Conservation (phyloP, 768 basidiomycete genomes). For the Boletus rufocinnamomeus region DNA sequence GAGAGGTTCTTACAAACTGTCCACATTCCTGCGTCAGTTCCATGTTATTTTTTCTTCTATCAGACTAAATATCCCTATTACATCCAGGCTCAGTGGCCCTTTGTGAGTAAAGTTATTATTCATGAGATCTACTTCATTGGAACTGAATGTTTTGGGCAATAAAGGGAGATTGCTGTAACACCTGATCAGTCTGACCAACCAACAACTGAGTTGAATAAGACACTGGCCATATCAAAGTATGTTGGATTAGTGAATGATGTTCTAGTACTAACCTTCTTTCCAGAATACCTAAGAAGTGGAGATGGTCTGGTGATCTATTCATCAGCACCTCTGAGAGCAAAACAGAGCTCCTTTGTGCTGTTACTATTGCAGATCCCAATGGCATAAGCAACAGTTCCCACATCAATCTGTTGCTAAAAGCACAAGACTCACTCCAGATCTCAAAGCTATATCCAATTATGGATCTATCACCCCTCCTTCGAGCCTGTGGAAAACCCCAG, state of each 20-base stretch:
- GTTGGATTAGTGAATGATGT: conserved; percentile 1
- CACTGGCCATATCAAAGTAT: conserved; percentile 29
- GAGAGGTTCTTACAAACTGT: conserved; percentile 31
- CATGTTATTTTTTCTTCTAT: not conserved
- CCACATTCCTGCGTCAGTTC: conserved; percentile 29
- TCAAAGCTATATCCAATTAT: conserved; percentile 48
- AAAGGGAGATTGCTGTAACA: conserved; percentile 20
- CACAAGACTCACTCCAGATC: conserved; percentile 45
- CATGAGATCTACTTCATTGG: not conserved
- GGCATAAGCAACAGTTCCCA: conserved; percentile 46
- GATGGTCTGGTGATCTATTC: conserved; percentile 61
- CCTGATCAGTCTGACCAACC: conserved; percentile 8
- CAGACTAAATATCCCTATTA: not conserved
- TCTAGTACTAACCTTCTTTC: conserved; percentile 5
- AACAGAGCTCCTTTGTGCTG: conserved; percentile 50
- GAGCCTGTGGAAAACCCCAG: conserved; percentile 49
- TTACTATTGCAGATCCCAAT: conserved; percentile 47
- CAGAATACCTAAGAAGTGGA: conserved; percentile 64
- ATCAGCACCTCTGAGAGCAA: conserved; percentile 39
- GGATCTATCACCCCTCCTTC: conserved; percentile 49
- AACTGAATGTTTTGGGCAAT: not conserved
- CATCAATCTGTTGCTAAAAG: conserved; percentile 49
- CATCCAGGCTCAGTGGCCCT: conserved; percentile 26
- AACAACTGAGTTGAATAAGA: conserved; percentile 17
- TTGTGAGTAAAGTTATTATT: conserved; percentile 22